Evolutionary conservation across 2,329 filamentous ascomycete species (phyloP), one percentile per base, ranked within the genome.

Genomic region (Stachybotrys elegans): DNA sequence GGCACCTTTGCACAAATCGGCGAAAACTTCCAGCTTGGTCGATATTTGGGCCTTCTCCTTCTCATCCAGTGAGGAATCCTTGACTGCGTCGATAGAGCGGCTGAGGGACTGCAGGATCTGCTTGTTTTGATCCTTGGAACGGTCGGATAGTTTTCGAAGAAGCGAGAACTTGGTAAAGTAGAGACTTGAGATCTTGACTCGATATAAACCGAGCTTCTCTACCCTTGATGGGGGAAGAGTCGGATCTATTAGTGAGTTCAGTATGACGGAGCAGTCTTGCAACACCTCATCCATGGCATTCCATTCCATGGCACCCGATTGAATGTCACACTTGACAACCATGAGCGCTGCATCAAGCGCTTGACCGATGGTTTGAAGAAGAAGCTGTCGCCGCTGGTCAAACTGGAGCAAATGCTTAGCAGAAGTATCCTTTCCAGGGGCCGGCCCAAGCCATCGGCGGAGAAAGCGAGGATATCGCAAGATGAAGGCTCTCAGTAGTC

Each of bases 161-260:
- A 72, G 68, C 16, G 76, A 64, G 55, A 81, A 80, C 39, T 78
- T 71, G n/a, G 79, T 70, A 58, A 83, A 88, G 57, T 88, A 88
- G 4, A 86, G 71, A 52, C 85, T 83, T 0, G 85, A 88, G 21
- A 88, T 76, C 53, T 83, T 86, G 48, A 84, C 74, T 45, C 78
- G 70, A 51, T 81, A 79, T 3, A 67, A 69, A n/a, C 51, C 56
- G 12, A 68, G 52, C 41, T 66, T 59, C 22, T 66, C 65, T 1
- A 52, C 40, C 39, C 55, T 60, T 16, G 56, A 43, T 8, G 51
- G 37, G 2, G 65, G 61, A 12, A 59, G 46, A 4, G 55, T 51
- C 5, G 62, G 57, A 38, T 74, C 66, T 5, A 72, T 71, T 36
- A 82, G 65, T 41, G 71, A 68, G 25, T 79, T 74, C 9, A 84